Evolutionary conservation across 192 early-diverging fungal genomes (phyloP).

Genomic region (Diversispora eburnea): DNA sequence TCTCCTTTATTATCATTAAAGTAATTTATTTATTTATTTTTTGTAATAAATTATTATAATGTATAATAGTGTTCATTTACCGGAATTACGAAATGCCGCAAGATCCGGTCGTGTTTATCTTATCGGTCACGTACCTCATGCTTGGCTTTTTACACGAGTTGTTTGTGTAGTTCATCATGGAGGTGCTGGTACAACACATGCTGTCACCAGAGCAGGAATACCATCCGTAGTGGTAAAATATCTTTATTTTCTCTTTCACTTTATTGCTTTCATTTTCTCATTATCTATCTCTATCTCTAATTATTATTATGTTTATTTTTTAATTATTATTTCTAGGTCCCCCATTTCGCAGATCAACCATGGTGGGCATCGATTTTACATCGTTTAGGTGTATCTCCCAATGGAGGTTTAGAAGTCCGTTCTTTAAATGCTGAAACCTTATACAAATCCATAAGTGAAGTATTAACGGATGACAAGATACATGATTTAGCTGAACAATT

Average conservation of each 20-base stretch:
- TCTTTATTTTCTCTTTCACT: not conserved
- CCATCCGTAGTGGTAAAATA: constrained; percentile 4
- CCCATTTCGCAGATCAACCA: constrained; percentile 5
- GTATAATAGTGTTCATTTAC: not conserved
- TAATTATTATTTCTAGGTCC: not conserved
- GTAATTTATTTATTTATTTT: not conserved
- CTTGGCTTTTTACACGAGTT: constrained; percentile 13
- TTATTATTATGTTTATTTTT: not conserved
- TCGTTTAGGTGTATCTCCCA: not conserved
- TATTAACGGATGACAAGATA: not conserved
- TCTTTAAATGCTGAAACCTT: not conserved
- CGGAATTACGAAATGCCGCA: not conserved
- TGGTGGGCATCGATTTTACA: constrained; percentile 20
- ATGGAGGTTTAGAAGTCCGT: not conserved
- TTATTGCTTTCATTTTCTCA: not conserved
- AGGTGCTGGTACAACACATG: constrained; percentile 4
- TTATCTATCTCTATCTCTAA: not conserved
- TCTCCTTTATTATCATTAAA: not conserved
- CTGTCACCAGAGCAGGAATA: not conserved
- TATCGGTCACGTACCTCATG: not conserved
- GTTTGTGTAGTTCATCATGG: constrained; percentile 15
- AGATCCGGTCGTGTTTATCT: not conserved
- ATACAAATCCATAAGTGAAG: not conserved
- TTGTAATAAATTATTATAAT: not conserved
- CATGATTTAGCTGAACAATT: not conserved